These are phyloP conservation scores for Otatea glauca DNA, from an alignment of 176 grass and related monocot genomes.

Conservation along the genomic window DNA sequence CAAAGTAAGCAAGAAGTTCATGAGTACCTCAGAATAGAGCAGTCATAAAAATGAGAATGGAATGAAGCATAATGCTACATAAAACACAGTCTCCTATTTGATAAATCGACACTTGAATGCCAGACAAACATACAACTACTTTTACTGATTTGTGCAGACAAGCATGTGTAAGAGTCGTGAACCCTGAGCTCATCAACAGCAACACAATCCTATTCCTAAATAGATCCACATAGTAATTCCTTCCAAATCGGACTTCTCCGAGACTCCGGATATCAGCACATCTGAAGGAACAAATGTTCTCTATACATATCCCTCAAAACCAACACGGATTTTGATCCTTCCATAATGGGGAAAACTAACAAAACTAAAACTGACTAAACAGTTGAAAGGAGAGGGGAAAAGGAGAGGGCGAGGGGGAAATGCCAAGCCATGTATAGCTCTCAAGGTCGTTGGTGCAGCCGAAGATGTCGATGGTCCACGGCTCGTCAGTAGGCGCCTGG, in stretches of 20 bases:
- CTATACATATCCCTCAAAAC: background rate
- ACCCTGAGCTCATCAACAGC: background rate
- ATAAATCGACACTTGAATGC: background rate
- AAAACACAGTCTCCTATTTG: too few species aligned
- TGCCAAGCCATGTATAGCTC: conserved; percentile 56
- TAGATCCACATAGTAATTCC: conserved; percentile 20
- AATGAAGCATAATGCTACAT: too few species aligned
- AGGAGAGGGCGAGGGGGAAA: background rate
- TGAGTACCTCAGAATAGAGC: too few species aligned
- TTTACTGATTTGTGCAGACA: background rate
- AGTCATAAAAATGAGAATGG: too few species aligned
- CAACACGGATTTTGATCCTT: background rate
- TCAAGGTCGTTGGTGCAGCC: conserved; percentile 65
- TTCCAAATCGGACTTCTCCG: background rate
- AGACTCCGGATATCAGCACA: background rate
- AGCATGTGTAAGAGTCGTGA: background rate
- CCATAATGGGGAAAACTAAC: background rate
- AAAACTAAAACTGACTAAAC: background rate
- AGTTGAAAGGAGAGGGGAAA: background rate
- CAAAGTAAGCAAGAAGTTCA: too few species aligned
- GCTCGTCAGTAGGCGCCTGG: conserved; percentile 69
- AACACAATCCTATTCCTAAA: background rate
- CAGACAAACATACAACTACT: background rate
- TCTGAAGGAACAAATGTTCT: background rate
- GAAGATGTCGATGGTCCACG: conserved; percentile 67